Evolutionary conservation across 2,329 filamentous ascomycete species (phyloP), one percentile per base, ranked within the genome.

Genomic region (Apiospora phragmitis): DNA sequence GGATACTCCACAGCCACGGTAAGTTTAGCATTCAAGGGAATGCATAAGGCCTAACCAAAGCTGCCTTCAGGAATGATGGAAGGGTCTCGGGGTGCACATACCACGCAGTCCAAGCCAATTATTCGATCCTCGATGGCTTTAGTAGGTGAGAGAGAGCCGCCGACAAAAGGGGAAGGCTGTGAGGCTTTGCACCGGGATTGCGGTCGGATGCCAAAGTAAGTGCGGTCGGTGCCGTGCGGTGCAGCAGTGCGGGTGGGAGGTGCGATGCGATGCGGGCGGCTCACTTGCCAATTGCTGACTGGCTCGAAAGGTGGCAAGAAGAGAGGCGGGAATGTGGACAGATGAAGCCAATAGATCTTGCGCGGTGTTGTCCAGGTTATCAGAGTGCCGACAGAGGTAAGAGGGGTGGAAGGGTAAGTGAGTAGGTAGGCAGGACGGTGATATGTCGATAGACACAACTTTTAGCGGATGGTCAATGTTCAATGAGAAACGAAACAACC

Each of bases 401-500:
- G 26, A 59, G 18, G n/a, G n/a, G 51, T 21, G 51, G 55, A 21
- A 38, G 55, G 51, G 51, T n/a, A 18, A n/a, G 51, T n/a, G 9
- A n/a, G 43, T 45, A 45, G 43, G 16, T 16, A 45, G 47, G 47
- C 12, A 35, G 51, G 26, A 59, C 29, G 51, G 29, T 35, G 51
- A 59, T 59, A 35, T 59, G 51, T 21, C 16, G 16, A 35, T 59
- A 59, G 51, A 21, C 29, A 35, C 51, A 59, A 35, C 51, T 59
- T 59, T 59, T 59, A 29, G 51, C 51, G 51, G 29, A n/a, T 38
- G 55, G 9, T 62, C 55, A 32, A n/a, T 38, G 55, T n/a, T 62
- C 55, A 35, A 6, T n/a, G 55, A 24, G 55, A 62, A 62, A 62
- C 55, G 55, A 62, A 62, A 62, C 55, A 62, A 62, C 43, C 51